A percentile compares a stretch with the other conserved stretches of the same genome.
Evolutionary conservation across 768 basidiomycete genomes (phyloP).

Genomic region (Phlebiopsis flavidoalba): DNA sequence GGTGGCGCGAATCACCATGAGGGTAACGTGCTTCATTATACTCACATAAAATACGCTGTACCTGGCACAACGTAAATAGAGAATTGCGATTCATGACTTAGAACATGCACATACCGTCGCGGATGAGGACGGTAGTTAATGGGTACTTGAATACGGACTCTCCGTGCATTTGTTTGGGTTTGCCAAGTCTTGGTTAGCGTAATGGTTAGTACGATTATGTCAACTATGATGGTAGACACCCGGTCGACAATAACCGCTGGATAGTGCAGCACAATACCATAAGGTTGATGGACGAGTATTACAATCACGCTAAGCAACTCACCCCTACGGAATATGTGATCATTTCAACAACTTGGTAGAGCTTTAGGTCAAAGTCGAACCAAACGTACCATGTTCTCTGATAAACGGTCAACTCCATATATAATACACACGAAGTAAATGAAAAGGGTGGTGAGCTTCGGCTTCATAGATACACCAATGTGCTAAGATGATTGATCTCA

Average conservation of each 20-base stretch:
- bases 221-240: background rate
- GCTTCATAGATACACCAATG: background rate
- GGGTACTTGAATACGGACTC: background rate
- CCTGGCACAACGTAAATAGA: background rate
- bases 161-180: background rate
- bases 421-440: background rate
- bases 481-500: background rate
- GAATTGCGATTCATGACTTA: background rate
- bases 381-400: background rate
- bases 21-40: too few relatives aligned
- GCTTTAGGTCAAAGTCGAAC: too few relatives aligned
- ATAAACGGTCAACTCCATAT: background rate
- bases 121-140: background rate
- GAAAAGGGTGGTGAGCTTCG: background rate
- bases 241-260: conserved; percentile 1
- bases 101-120: conserved; percentile 1
- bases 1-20: too few relatives aligned
- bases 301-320: too few relatives aligned
- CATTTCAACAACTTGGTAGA: too few relatives aligned
- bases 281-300: too few relatives aligned
- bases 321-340: too few relatives aligned
- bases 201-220: background rate
- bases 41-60: conserved; percentile 6
- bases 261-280: too few relatives aligned
- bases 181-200: background rate